Base-by-base conservation (phyloP, 2,329 filamentous ascomycete species). In the Exophiala sp. region DNA sequence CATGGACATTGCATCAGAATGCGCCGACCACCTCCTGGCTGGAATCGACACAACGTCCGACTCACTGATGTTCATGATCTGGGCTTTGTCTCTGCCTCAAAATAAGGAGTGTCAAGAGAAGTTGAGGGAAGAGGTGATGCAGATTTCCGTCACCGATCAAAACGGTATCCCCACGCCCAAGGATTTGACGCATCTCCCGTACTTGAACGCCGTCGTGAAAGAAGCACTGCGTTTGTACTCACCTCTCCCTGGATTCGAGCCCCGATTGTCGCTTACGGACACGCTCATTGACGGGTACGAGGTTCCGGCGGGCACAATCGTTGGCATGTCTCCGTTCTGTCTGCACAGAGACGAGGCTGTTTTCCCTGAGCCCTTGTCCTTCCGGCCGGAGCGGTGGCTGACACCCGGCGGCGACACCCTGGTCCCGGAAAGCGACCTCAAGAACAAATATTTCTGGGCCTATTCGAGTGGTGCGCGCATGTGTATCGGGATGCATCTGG, bases 41-140 rank as follows among this genome's bases (percentile, higher is more conserved):
- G 78, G 77, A 0, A 78, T 79, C 12, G 76, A 80, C 55, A 80
- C 78, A 2, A 79, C 77, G 2, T 74, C 73, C 38, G 76, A 81
- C 50, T 76, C 76, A 0, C 58, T 78, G 3, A 78, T 79, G 72
- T 80, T 78, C 58, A 64, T 76, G 1, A 67, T 80, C 32, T 80
- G 76, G 75, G 68, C 72, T 0, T 68, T 81, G 1, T 80, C 78
- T 0, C 66, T 71, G 2, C 75, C 74, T 0, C 65, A 71, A 33
- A 71, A 78, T 46, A 50, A 63, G 7, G 51, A 56, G 10, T 72
- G 70, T 29, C 78, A 82, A 60, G 59, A 72, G 1, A 71, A 67
- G n/a, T 65, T 82, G 4, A 65, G 69, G 11, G 64, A 68, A 4
- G 78, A 81, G 62, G 66, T 78, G 1, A 60, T 61, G 10, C 41